Base-by-base conservation (phyloP, 768 basidiomycete genomes). In the Nevesoporus exiguus region DNA sequence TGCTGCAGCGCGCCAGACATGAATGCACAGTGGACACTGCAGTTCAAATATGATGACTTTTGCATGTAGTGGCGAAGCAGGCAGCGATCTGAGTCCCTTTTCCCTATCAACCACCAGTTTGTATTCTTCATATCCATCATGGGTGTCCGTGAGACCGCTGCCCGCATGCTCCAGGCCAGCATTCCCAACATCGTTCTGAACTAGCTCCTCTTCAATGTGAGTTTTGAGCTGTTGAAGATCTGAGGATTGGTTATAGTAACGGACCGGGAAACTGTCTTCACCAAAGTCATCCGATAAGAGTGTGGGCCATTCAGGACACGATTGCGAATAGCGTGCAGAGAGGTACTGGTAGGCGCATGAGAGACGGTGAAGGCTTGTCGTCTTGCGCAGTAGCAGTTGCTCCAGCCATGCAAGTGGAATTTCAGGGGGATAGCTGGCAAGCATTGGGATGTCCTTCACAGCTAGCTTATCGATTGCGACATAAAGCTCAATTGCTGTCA, bases 401-500 rank as follows among this genome's bases (percentile, higher is more conserved):
- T 39, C 34, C n/a, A 48, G 15, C 10, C n/a, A 4, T 9, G 17
- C 17, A 1, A 48, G 19, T 5, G 47, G 8, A 19, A 49, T 17
- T 36, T 36, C 34, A 36, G 34, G 34, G 15, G 34, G 15, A 36
- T 36, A 36, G 14, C 17, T 5, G 34, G 34, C 34, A 17, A 36
- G 34, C 34, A 17, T 15, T 13, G 34, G 14, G 14, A 36, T 3
- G 14, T 37, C n/a, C n/a, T 27, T 27, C 8, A 36, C 34, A 7
- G 7, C 34, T 24, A 37, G n/a, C 25, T 34, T 47, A 17, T 47
- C 47, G 10, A 48, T 22, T 4, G 47, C 47, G 1, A 48, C 24
- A 25, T 10, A 48, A 9, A 48, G 47, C 24, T 48, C 74, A 0
- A 66, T 34, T 5, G 40, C n/a, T 0, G 65, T 66, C 44, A 82